Evolutionary conservation across 768 basidiomycete genomes (phyloP).

Genomic region (Coprinellus aureogranulatus): DNA sequence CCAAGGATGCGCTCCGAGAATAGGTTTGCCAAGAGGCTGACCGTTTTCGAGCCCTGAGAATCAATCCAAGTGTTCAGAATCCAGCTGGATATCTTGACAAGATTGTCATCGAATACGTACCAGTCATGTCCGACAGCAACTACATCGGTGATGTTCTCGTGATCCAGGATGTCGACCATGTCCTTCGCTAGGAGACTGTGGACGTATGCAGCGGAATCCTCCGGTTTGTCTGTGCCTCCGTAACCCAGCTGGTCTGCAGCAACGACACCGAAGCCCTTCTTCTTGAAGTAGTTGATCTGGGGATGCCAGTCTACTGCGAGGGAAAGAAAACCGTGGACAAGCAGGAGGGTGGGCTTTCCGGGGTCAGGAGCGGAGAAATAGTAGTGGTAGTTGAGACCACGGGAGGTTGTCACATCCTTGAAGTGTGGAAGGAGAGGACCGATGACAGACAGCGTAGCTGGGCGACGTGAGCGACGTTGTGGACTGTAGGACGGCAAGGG

Average conservation of each 20-base stretch:
- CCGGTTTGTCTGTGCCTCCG: conserved; percentile 48
- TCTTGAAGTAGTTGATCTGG: conserved; percentile 37
- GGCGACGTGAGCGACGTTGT: no score
- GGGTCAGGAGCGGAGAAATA: no score
- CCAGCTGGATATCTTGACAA: not conserved
- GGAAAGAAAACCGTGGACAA: no score
- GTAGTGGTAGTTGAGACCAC: no score
- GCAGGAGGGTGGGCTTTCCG: no score
- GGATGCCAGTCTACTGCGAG: conserved; percentile 40
- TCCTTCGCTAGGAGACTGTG: conserved; percentile 34
- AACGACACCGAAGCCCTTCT: conserved; percentile 42
- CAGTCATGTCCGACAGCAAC: conserved; percentile 47
- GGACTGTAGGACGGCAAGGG: no score
- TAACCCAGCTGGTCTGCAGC: conserved; percentile 54
- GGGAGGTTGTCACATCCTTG: no score
- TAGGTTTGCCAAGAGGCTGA: no score
- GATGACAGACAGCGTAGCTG: no score
- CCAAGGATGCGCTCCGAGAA: no score
- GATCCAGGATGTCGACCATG: conserved; percentile 41
- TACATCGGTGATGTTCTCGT: conserved; percentile 27
- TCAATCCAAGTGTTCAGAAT: conserved; percentile 31
- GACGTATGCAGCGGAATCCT: conserved; percentile 33
- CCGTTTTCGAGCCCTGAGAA: no score
- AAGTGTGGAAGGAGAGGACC: no score
- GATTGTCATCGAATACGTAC: conserved; percentile 15